Evolutionary conservation across 2,329 filamentous ascomycete genomes (phyloP).

Genomic region (Penicillium digitatum): DNA sequence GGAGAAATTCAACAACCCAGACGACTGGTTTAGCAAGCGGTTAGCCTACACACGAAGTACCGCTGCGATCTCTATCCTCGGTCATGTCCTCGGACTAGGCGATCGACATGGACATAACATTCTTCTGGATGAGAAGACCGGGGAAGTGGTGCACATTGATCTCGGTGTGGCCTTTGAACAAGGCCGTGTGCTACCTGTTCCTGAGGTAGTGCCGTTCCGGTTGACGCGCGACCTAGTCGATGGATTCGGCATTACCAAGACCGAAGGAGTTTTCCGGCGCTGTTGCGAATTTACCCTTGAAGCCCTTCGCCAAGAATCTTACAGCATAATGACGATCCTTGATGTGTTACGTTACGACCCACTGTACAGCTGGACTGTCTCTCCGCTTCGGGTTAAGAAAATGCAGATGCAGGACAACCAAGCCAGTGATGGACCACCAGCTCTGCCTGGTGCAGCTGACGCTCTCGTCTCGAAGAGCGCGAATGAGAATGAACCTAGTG

Average conservation of each 20-base stretch:
- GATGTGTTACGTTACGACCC: conserved; percentile 98
- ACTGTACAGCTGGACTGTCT: conserved; percentile 91
- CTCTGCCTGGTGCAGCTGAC: conserved; percentile 28
- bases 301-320: conserved; percentile 87
- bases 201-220: conserved; percentile 92
- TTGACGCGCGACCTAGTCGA: conserved; percentile 92
- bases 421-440: conserved; percentile 38
- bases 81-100: conserved; percentile 85
- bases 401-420: conserved; percentile 66
- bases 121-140: conserved; percentile 79
- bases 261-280: conserved; percentile 93
- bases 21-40: conserved; percentile 89
- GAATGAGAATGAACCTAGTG: conserved; percentile 60
- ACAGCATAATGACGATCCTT: conserved; percentile 97
- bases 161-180: conserved; percentile 96
- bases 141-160: conserved; percentile 95
- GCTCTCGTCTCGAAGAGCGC: conserved; percentile 33
- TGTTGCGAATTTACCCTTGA: conserved; percentile 98
- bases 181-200: conserved; percentile 88
- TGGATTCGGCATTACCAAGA: conserved; percentile 92
- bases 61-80: conserved; percentile 90
- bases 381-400: conserved; percentile 60
- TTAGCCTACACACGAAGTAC: conserved; percentile 91
- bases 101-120: conserved; percentile 98
- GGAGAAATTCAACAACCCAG: conserved; percentile 86